A percentile compares a stretch with the other conserved stretches of the same genome.
Evolutionary conservation across 805 yeast genomes (phyloP).

Genomic region (Cyberlindnera subsufficiens): DNA sequence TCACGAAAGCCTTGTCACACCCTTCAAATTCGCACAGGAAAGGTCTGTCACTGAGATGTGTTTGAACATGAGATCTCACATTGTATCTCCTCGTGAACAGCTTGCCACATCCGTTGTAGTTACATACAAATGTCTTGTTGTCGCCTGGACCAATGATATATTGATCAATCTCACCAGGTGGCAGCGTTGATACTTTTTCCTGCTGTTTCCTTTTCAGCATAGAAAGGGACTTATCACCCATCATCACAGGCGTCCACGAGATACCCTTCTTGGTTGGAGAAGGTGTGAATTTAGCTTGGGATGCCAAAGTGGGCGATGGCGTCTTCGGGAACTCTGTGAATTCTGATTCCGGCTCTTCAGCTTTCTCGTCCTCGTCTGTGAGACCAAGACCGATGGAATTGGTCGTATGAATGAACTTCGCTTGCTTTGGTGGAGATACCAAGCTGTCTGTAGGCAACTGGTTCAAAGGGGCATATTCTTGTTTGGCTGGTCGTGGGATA

Average conservation of each 20-base stretch:
- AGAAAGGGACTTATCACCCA: conserved; percentile 6
- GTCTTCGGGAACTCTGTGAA: conserved; percentile 30
- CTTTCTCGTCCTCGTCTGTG: conserved; percentile 1
- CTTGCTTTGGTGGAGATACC: conserved; percentile 9
- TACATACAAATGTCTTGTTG: conserved; percentile 67
- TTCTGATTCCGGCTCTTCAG: conserved; percentile 28
- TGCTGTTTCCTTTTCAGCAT: conserved; percentile 19
- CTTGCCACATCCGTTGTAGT: conserved; percentile 74
- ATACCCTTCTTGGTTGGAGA: conserved; percentile 13
- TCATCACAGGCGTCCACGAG: conserved; percentile 22
- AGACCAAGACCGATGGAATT: conserved; percentile 11
- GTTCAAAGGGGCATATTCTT: conserved; percentile 7
- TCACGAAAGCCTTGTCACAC: conserved; percentile 83
- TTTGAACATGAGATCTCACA: conserved; percentile 91
- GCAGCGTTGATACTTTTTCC: conserved; percentile 52
- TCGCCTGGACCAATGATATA: conserved; percentile 77
- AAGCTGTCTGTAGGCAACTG: neutral
- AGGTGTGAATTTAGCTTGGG: conserved; percentile 26
- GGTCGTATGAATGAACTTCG: conserved; percentile 8
- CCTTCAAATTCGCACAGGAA: conserved; percentile 58
- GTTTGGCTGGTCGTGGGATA: neutral
- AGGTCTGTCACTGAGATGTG: conserved; percentile 93
- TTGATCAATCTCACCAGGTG: conserved; percentile 84
- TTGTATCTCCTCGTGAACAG: conserved; percentile 84
- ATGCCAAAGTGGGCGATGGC: conserved; percentile 38